A percentile compares a stretch with the other conserved stretches of the same genome.
These are phyloP conservation scores for Mycena olivaceomarginata DNA, from an alignment of 768 basidiomycete species.

Conservation along the genomic window DNA sequence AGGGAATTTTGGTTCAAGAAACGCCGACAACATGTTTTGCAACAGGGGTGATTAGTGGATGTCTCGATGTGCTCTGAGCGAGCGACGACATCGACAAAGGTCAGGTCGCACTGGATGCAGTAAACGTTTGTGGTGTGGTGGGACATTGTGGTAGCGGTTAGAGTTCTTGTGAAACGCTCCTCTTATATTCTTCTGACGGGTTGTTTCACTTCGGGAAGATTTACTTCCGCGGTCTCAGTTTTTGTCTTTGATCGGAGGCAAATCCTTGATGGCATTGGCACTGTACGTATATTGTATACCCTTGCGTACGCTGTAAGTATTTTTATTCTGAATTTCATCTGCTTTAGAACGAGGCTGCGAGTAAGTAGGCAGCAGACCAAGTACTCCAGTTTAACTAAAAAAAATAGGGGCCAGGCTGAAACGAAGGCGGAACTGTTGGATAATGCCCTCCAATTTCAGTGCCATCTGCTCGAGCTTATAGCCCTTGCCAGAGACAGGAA, in stretches of 20 bases:
- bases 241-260: conserved; percentile 13
- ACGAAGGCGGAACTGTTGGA: no score
- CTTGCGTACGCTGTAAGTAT: no score
- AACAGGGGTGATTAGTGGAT: conserved; percentile 28
- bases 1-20: conserved; percentile 33
- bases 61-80: conserved; percentile 30
- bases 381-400: no score
- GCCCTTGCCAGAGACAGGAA: no score
- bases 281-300: no score
- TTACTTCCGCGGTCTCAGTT: conserved; percentile 27
- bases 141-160: conserved; percentile 3
- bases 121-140: background rate
- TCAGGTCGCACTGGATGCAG: conserved; percentile 29
- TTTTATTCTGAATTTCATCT: no score
- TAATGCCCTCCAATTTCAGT: no score
- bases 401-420: no score
- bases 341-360: no score
- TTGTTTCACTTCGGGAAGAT: background rate
- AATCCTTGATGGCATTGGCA: background rate
- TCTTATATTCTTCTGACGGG: no score
- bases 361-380: no score
- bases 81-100: conserved; percentile 27
- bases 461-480: no score
- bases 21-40: conserved; percentile 26
- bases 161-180: background rate